Evolutionary conservation across 495 filamentous ascomycete species (phyloP).

Genomic region (Aspergillus nidulans): DNA sequence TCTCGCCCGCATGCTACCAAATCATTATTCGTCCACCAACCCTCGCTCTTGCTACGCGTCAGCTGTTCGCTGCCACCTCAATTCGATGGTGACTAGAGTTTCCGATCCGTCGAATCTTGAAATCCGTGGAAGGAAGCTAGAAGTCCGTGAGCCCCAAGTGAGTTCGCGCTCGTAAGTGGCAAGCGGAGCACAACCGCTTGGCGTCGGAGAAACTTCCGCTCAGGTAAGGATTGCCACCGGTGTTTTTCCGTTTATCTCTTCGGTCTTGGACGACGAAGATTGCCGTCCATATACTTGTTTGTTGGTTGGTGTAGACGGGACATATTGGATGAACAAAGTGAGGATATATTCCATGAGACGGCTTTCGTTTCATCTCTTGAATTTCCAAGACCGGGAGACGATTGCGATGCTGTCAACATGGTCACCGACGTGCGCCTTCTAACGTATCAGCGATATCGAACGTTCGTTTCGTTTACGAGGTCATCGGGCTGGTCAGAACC

Average conservation of each 20-base stretch:
- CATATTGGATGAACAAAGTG: no score
- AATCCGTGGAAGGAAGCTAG: background rate
- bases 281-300: no score
- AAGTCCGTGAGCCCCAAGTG: background rate
- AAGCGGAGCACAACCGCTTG: background rate
- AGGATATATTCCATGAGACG: no score
- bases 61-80: background rate
- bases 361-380: no score
- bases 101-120: background rate
- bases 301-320: no score
- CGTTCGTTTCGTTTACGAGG: no score
- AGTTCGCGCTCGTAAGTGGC: background rate
- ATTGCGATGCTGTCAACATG: no score
- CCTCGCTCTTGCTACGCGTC: background rate
- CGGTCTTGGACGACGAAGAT: no score
- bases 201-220: background rate
- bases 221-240: background rate
- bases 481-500: no score
- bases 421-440: no score
- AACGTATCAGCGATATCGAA: no score
- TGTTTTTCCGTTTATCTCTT: background rate
- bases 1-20: background rate
- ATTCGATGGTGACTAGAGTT: background rate
- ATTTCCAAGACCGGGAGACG: no score
- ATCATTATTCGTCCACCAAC: conserved; percentile 1